Evolutionary conservation across 768 basidiomycete species (phyloP).

Genomic region (Melanogaster broomeanus): DNA sequence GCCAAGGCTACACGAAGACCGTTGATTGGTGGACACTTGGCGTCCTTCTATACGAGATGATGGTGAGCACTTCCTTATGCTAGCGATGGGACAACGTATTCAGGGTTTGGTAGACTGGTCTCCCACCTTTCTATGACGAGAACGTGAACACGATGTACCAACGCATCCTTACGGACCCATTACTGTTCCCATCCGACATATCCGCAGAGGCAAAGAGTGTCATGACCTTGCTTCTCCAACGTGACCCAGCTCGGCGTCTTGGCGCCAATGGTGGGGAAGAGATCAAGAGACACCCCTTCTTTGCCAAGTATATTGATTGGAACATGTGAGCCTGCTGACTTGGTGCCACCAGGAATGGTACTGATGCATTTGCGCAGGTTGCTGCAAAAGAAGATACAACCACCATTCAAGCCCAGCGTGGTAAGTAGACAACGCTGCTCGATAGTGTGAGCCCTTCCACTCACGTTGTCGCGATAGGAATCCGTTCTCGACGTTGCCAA

Average conservation of each 20-base stretch:
- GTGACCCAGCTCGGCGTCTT: conserved; percentile 83
- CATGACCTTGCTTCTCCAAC: conserved; percentile 83
- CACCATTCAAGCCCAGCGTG: conserved; percentile 96
- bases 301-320: conserved; percentile 93
- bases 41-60: conserved; percentile 96
- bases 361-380: conserved; percentile 44
- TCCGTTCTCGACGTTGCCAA: conserved; percentile 93
- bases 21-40: conserved; percentile 99
- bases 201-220: conserved; percentile 85
- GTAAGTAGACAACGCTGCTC: conserved; percentile 44
- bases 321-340: conserved; percentile 49
- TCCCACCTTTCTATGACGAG: conserved; percentile 98
- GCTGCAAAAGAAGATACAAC: conserved; percentile 92
- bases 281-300: conserved; percentile 96
- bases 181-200: conserved; percentile 90
- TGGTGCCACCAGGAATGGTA: background rate
- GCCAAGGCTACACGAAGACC: conserved; percentile 95
- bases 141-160: conserved; percentile 98
- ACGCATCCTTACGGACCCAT: conserved; percentile 90
- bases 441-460: background rate
- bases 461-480: conserved; percentile 49
- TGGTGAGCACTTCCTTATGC: conserved; percentile 46
- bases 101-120: conserved; percentile 63
- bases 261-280: conserved; percentile 95
- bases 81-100: conserved; percentile 4